phyloP scores from a whole-genome alignment of 768 basidiomycete species.

The Tricholoma hemisulphureum region DNA sequence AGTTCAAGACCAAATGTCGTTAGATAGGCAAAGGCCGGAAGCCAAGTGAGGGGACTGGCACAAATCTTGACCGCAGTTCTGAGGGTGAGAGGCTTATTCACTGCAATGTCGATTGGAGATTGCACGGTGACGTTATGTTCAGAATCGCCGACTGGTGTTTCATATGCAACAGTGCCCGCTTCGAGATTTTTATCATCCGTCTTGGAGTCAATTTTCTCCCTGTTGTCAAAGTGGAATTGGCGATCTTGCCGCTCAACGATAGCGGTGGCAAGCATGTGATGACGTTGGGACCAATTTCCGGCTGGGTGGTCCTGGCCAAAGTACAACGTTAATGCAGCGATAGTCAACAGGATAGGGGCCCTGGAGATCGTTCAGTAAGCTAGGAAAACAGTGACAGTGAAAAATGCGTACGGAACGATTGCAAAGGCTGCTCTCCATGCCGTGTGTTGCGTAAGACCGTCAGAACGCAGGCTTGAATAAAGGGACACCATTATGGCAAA shows the following conservation, averaged over 20 bases:
- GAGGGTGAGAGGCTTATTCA: constrained; percentile 44
- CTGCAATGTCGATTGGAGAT: constrained; percentile 41
- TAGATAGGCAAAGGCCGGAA: constrained; percentile 51
- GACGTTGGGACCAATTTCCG: constrained; percentile 51
- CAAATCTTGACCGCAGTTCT: constrained; percentile 32
- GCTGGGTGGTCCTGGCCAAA: constrained; percentile 56
- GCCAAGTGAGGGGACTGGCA: constrained; percentile 48
- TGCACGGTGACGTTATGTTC: constrained; percentile 6
- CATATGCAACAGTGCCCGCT: background rate
- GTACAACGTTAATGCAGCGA: constrained; percentile 39
- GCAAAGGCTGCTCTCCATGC: constrained; percentile 60
- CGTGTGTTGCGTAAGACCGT: constrained; percentile 36
- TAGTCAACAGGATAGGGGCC: constrained; percentile 47
- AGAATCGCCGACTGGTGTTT: background rate
- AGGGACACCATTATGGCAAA: constrained; percentile 58
- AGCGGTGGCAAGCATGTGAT: constrained; percentile 33
- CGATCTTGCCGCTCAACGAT: constrained; percentile 15
- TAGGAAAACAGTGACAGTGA: background rate
- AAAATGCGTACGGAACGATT: constrained; percentile 43
- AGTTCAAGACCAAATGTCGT: constrained; percentile 61
- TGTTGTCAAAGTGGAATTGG: background rate
- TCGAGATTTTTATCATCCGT: background rate
- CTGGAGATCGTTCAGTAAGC: constrained; percentile 8
- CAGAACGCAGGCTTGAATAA: constrained; percentile 37
- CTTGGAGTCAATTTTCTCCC: background rate